phyloP scores from a whole-genome alignment of 352 stramenopile genomes.

The Phytophthora macrochlamydospora region DNA sequence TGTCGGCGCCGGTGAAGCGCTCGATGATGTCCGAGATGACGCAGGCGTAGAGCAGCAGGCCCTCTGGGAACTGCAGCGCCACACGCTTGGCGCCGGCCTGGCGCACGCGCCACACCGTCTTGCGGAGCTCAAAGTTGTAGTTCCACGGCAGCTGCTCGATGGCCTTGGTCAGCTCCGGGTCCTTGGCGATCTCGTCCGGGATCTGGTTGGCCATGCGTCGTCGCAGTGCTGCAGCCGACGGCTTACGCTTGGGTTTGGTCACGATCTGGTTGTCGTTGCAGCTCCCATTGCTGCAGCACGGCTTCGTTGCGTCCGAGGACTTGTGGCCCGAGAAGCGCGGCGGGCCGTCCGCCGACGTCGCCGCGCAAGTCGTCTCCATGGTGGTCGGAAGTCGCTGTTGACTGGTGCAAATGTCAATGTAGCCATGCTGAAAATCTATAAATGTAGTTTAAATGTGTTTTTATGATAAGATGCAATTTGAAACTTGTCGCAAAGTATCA shows the following conservation, averaged over 20 bases:
- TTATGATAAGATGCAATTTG: too few relatives aligned
- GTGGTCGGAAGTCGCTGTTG: constrained; percentile 5
- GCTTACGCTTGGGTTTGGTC: constrained; percentile 62
- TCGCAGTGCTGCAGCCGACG: constrained; percentile 57
- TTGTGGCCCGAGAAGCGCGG: constrained; percentile 69
- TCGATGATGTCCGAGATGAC: constrained; percentile 98
- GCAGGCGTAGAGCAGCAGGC: constrained; percentile 97
- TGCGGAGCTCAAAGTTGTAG: constrained; percentile 99
- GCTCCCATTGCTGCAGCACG: constrained; percentile 19
- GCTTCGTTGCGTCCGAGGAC: background rate
- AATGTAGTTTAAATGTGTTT: background rate
- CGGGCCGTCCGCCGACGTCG: constrained; percentile 23
- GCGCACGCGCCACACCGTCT: constrained; percentile 97
- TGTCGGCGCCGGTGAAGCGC: constrained; percentile 91
- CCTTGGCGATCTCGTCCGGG: constrained; percentile 90
- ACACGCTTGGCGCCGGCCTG: constrained; percentile 91
- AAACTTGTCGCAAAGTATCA: too few relatives aligned
- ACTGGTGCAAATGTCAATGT: constrained; percentile 13
- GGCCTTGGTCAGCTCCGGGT: constrained; percentile 87
- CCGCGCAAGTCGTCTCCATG: constrained; percentile 9
- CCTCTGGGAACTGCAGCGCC: constrained; percentile 99
- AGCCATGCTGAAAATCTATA: background rate
- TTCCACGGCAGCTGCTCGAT: constrained; percentile 96
- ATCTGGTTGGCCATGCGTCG: constrained; percentile 89
- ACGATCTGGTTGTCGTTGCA: constrained; percentile 35